A percentile compares a stretch with the other conserved stretches of the same genome.
Conservation (phyloP, 2,329 filamentous ascomycete species). For the Diplodia sapinea region DNA sequence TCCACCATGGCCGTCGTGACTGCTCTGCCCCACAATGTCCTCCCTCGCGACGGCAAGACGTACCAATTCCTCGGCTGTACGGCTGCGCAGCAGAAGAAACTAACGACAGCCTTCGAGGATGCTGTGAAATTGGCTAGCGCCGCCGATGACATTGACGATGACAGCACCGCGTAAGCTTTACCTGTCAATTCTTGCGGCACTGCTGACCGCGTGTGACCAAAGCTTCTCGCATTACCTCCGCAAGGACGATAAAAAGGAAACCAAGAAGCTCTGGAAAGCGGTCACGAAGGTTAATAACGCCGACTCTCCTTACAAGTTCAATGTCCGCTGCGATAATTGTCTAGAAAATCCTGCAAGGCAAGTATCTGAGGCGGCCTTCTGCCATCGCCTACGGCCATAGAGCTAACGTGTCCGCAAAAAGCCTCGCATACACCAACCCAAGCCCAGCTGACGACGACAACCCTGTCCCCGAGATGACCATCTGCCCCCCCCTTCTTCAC, state of each 20-base stretch:
- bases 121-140: neutral
- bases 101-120: neutral
- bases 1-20: neutral
- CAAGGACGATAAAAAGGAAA: neutral
- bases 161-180: neutral
- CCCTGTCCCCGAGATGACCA: neutral
- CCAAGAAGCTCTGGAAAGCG: neutral
- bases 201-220: neutral
- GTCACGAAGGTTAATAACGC: neutral
- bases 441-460: neutral
- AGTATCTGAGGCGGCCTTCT: too few relatives aligned
- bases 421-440: neutral
- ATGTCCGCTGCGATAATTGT: neutral
- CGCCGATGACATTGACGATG: neutral
- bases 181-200: neutral
- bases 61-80: neutral
- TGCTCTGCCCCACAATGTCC: neutral
- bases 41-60: neutral
- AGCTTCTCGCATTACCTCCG: neutral
- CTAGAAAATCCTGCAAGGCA: neutral
- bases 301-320: neutral
- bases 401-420: neutral
- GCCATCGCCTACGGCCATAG: too few relatives aligned
- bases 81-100: neutral
- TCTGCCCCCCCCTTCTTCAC: neutral